A percentile compares a stretch with the other conserved stretches of the same genome.
phyloP scores from a whole-genome alignment of 23 red algal species.

The Chondrus crispus region DNA sequence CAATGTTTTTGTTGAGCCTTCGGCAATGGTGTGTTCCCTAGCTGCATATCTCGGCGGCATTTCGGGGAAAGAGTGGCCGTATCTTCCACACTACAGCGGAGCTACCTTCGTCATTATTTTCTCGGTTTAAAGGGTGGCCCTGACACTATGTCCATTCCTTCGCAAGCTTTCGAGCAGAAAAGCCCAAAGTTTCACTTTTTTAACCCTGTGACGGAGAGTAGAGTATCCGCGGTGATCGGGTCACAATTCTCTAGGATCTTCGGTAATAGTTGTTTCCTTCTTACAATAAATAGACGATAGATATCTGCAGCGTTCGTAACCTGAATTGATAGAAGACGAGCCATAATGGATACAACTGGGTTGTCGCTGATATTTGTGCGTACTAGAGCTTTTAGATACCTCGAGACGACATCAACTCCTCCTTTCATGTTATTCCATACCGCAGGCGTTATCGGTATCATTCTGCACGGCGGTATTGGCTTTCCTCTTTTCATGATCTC shows the following conservation, averaged over 20 bases:
- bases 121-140: background rate
- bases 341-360: slow-evolving; percentile 6
- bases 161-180: slow-evolving; percentile 1
- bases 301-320: background rate
- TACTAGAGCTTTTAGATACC: background rate
- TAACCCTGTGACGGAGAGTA: too few relatives aligned
- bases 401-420: background rate
- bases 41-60: background rate
- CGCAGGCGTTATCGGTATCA: background rate
- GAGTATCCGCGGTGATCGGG: too few relatives aligned
- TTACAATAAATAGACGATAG: background rate
- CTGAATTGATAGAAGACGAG: background rate
- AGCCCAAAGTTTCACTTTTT: too few relatives aligned
- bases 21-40: background rate
- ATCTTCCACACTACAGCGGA: background rate
- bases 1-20: background rate
- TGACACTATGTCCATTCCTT: background rate
- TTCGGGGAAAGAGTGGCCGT: background rate
- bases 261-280: background rate
- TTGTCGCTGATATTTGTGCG: background rate
- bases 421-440: slow-evolving; percentile 10
- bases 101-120: background rate
- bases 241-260: too few relatives aligned
- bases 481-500: background rate
- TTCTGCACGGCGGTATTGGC: background rate